Evolutionary conservation across 148 eudicot genomes (phyloP).

Genomic region (Rheum nobile): DNA sequence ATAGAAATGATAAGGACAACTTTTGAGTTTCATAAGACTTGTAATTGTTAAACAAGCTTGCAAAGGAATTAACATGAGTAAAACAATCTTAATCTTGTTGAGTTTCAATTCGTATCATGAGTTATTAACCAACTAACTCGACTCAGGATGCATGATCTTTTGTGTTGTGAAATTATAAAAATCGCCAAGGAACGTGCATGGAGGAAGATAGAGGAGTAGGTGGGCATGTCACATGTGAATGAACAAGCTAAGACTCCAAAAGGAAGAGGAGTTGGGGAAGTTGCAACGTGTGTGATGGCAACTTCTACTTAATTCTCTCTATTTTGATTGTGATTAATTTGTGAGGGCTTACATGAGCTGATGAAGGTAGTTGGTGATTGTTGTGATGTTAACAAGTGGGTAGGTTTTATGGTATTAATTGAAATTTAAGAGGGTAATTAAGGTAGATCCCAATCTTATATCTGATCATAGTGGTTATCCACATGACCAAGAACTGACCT

Average conservation of each 20-base stretch:
- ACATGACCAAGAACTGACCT: too few species aligned
- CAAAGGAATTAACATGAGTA: too few species aligned
- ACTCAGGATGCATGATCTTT: too few species aligned
- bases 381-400: not conserved
- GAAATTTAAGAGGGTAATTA: too few species aligned
- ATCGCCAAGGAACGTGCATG: not conserved
- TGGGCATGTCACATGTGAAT: not conserved
- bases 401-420: not conserved
- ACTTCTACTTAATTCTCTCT: not conserved
- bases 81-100: too few species aligned
- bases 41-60: too few species aligned
- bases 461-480: too few species aligned
- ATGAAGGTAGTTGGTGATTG: not conserved
- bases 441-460: too few species aligned
- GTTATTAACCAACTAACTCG: too few species aligned
- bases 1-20: too few species aligned
- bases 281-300: not conserved
- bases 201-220: not conserved
- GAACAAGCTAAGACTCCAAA: not conserved
- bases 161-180: not conserved
- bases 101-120: too few species aligned
- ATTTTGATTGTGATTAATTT: not conserved
- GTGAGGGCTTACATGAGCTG: not conserved
- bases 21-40: too few species aligned
- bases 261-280: not conserved